These are phyloP conservation scores for Xylaria grammica DNA, from an alignment of 495 filamentous ascomycete species.

Conservation along the genomic window DNA sequence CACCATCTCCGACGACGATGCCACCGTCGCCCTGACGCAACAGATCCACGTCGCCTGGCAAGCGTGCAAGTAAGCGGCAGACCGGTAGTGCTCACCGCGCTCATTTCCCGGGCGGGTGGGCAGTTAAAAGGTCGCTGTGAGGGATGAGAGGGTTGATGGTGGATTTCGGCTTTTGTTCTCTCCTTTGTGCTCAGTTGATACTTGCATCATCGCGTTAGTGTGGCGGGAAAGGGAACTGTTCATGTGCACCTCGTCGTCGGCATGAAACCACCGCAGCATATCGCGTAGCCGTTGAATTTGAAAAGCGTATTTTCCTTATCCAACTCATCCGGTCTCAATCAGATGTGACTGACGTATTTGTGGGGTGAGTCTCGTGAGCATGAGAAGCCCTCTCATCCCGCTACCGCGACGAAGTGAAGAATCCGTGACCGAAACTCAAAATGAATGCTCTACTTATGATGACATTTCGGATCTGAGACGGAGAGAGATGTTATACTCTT, in stretches of 20 bases:
- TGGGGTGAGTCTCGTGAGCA: not conserved
- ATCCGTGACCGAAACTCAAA: not conserved
- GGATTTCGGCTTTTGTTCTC: not conserved
- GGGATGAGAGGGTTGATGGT: not conserved
- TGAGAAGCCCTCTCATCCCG: not conserved
- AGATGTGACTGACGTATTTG: not conserved
- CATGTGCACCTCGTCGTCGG: conserved; percentile 12
- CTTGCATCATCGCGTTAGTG: not conserved
- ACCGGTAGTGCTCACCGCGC: no score
- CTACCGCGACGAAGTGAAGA: not conserved
- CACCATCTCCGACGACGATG: conserved; percentile 60
- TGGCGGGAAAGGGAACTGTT: conserved; percentile 2
- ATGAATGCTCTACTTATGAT: not conserved
- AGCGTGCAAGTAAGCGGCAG: conserved; percentile 41
- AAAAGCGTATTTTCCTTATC: conserved; percentile 11
- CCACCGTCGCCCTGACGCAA: conserved; percentile 61
- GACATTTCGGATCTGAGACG: not conserved
- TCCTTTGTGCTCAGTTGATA: not conserved
- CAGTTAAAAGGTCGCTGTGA: not conserved
- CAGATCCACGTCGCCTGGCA: conserved; percentile 60
- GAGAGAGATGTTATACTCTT: not conserved
- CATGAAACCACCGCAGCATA: conserved; percentile 15
- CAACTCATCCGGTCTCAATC: not conserved
- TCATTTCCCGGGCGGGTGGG: not conserved
- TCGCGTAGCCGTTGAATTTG: conserved; percentile 9